Evolutionary conservation across 192 early-diverging fungal genomes (phyloP), one percentile per base, ranked within the genome.

Genomic region (Umbelopsis sp.): DNA sequence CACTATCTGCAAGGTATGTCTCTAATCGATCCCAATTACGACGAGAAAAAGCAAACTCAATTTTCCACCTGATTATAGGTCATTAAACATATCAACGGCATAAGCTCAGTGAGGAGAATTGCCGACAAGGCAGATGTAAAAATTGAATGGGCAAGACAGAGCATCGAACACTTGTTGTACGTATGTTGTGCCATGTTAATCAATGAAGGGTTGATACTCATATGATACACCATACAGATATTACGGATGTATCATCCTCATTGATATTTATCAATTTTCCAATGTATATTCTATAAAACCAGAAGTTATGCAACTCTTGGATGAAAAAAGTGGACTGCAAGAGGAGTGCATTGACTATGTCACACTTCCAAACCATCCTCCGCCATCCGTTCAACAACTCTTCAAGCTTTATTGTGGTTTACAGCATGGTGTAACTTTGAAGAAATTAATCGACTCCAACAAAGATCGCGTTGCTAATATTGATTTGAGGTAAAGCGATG

Each of bases 181-280:
- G 84, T 75, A 46, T 30, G 15, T 15, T 4, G 16, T 23, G 20
- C 10, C 47, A 41, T 35, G 12, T 18, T 11, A 44, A 50, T 35
- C 35, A 45, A 16, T 30, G 23, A 69, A 22, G 18, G 5, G 10
- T 46, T 25, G 0, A 13, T 16, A 33, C 66, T 47, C 23, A 48
- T 27, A 0, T 20, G 5, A 27, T 27, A 47, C 2, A 20, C 3
- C 20, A 20, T 48, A 68, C 20, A 92, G 91, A 41, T 92, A 92
- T 78, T 98, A 94, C 76, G 95, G 95, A 8, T 97, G 94, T 70
- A 91, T 97, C 27, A 88, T 87, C 37, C 73, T 98, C 79, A 88
- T 93, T 5, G 96, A 98, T 69, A 90, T 99, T 21, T 98, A 98
- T 78, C 93, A 97, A 87, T 99, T 96, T 74, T 86, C 89, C 69